A percentile compares a stretch with the other conserved stretches of the same genome.
Conservation (phyloP, 2,329 filamentous ascomycete genomes). For the Acephala macrosclerotiorum region DNA sequence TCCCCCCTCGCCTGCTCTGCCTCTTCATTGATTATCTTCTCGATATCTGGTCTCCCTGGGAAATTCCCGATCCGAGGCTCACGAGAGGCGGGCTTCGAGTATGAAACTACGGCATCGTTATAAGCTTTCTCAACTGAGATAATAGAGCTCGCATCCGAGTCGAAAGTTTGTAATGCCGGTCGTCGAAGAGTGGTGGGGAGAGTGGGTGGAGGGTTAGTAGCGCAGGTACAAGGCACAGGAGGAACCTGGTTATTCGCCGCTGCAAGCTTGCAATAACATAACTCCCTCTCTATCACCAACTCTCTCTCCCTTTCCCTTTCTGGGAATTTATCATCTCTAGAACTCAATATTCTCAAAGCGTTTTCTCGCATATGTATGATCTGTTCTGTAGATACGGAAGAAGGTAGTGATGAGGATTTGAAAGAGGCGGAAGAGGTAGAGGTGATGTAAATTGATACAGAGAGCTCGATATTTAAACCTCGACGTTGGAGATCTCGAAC, state of each 20-base stretch:
- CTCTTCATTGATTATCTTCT: conserved; percentile 58
- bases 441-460: conserved; percentile 45
- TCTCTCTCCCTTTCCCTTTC: too few relatives aligned
- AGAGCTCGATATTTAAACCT: conserved; percentile 39
- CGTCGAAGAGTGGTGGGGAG: not conserved
- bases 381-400: too few relatives aligned
- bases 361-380: not conserved
- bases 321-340: not conserved
- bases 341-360: not conserved
- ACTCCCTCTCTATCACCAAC: too few relatives aligned
- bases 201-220: too few relatives aligned
- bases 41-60: conserved; percentile 59
- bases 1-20: conserved; percentile 67
- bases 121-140: conserved; percentile 3
- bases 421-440: conserved; percentile 12
- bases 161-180: not conserved
- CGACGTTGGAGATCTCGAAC: conserved; percentile 48
- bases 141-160: not conserved
- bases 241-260: too few relatives aligned
- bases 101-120: not conserved
- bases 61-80: conserved; percentile 35
- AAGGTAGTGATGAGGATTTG: not conserved
- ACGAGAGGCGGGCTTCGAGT: conserved; percentile 45
- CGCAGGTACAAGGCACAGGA: too few relatives aligned
- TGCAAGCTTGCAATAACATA: too few relatives aligned